Conservation (phyloP, 2,329 filamentous ascomycete species). For the Cercospora sojina region DNA sequence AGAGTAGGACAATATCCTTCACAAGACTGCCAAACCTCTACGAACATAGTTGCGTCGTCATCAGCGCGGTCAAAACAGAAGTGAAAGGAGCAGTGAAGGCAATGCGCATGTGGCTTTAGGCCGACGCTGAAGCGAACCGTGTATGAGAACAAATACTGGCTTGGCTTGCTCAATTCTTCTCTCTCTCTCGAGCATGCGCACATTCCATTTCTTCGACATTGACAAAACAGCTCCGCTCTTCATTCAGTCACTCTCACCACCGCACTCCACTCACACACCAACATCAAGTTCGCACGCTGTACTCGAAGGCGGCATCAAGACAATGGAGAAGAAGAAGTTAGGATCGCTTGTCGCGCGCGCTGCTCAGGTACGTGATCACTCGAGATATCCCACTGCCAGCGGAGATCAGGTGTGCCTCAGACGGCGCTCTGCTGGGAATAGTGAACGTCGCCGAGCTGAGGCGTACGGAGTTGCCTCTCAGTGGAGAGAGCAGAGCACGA, state of each 20-base stretch:
- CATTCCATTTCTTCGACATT: neutral
- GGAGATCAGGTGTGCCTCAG: too few relatives aligned
- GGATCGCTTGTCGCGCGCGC: neutral
- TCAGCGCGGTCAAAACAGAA: neutral
- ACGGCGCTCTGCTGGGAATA: too few relatives aligned
- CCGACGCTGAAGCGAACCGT: neutral
- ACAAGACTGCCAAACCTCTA: neutral
- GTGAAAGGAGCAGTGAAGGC: neutral
- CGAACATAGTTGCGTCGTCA: neutral
- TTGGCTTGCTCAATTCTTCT: neutral
- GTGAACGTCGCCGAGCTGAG: too few relatives aligned
- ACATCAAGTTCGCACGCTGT: neutral
- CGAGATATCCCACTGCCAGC: too few relatives aligned
- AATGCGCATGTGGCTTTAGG: neutral
- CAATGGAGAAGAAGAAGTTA: neutral
- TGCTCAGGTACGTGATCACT: neutral
- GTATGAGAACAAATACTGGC: neutral
- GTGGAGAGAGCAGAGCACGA: too few relatives aligned
- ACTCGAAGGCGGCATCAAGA: neutral
- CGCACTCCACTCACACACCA: too few relatives aligned
- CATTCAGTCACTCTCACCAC: too few relatives aligned
- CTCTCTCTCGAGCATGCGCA: neutral
- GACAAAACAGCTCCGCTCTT: neutral
- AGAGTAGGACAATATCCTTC: neutral
- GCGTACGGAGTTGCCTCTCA: too few relatives aligned